These are phyloP conservation scores for Trichoderma sp. DNA, from an alignment of 2,329 filamentous ascomycete species.

Conservation along the genomic window DNA sequence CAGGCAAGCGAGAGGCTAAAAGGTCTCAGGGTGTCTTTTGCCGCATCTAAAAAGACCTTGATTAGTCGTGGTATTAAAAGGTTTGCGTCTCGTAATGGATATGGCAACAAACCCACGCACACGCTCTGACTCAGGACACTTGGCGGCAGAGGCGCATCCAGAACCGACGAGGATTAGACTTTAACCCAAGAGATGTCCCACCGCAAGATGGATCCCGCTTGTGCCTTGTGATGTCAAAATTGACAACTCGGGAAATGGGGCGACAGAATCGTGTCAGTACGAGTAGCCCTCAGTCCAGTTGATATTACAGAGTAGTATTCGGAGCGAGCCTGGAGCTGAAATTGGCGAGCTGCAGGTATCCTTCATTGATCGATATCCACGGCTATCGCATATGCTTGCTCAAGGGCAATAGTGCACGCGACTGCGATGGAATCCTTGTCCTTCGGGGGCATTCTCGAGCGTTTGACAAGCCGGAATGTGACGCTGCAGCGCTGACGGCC, in stretches of 20 bases:
- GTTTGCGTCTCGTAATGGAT: slow-evolving; percentile 13
- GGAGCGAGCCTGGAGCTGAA: not conserved
- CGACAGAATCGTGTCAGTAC: not conserved
- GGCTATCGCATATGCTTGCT: not conserved
- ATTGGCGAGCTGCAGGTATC: not conserved
- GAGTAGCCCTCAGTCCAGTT: not conserved
- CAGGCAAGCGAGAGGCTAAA: slow-evolving; percentile 4
- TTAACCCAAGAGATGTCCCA: not conserved
- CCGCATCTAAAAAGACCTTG: not conserved
- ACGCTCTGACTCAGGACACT: slow-evolving; percentile 6
- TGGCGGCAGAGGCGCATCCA: slow-evolving; percentile 15
- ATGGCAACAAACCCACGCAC: not conserved
- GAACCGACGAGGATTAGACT: not conserved
- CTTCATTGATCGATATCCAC: not conserved
- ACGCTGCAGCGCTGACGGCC: not conserved
- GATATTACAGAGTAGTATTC: slow-evolving; percentile 1
- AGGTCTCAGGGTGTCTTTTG: not conserved
- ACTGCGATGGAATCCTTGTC: not conserved
- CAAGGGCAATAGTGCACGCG: not conserved
- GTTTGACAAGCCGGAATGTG: slow-evolving; percentile 2
- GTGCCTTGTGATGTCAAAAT: slow-evolving; percentile 11
- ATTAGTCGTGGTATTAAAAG: not conserved
- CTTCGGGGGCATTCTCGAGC: not conserved
- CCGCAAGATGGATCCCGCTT: not conserved
- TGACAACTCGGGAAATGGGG: slow-evolving; percentile 5